Conservation (phyloP, 2,329 filamentous ascomycete species). For the Zopfia rhizophila region DNA sequence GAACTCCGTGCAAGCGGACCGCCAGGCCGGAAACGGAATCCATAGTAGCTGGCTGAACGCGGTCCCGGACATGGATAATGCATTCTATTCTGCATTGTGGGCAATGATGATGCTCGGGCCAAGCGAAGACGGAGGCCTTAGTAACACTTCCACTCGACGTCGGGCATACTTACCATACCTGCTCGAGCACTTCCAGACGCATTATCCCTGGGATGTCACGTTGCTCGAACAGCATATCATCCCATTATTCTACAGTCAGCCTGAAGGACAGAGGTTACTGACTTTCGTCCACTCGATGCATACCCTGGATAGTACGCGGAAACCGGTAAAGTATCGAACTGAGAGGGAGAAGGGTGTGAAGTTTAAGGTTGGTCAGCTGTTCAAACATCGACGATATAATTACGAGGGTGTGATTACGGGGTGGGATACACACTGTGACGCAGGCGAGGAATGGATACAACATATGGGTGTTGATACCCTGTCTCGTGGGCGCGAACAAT, state of each 20-base stretch:
- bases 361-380: constrained; percentile 77
- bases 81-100: constrained; percentile 80
- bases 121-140: constrained; percentile 28
- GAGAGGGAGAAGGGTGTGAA: constrained; percentile 27
- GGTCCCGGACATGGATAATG: constrained; percentile 64
- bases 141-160: constrained; percentile 45
- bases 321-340: constrained; percentile 39
- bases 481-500: constrained; percentile 70
- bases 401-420: constrained; percentile 87
- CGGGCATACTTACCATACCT: constrained; percentile 73
- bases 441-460: constrained; percentile 70
- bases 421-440: constrained; percentile 76
- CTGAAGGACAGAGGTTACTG: constrained; percentile 65
- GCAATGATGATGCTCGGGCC: constrained; percentile 61
- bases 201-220: constrained; percentile 77
- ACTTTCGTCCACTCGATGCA: constrained; percentile 67
- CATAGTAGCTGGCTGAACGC: constrained; percentile 37
- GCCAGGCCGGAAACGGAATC: constrained; percentile 34
- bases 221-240: constrained; percentile 75
- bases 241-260: constrained; percentile 66
- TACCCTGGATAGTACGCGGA: constrained; percentile 65
- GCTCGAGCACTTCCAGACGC: constrained; percentile 70
- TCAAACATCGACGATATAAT: constrained; percentile 81
- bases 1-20: constrained; percentile 70
- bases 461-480: constrained; percentile 70